Percentiles rank a stretch among this genome's conserved stretches.
phyloP scores from a whole-genome alignment of 768 basidiomycete genomes.

The Scleroderma bovista region DNA sequence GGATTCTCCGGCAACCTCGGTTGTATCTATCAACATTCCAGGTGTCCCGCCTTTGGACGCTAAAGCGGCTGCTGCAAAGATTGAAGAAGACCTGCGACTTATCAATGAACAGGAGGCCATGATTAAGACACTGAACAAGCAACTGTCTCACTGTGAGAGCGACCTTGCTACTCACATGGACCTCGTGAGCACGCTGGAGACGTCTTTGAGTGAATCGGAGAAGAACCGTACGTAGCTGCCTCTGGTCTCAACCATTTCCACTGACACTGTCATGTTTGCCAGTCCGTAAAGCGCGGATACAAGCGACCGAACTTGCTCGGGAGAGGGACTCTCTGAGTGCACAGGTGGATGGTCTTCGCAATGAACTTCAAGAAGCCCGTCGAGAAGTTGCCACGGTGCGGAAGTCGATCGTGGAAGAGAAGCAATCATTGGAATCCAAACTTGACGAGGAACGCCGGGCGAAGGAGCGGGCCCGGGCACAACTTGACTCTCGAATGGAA shows the following conservation, averaged over 20 bases:
- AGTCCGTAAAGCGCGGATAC: slow-evolving; percentile 94
- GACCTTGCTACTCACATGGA: slow-evolving; percentile 92
- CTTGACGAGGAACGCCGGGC: slow-evolving; percentile 82
- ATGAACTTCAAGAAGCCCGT: slow-evolving; percentile 72
- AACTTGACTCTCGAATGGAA: slow-evolving; percentile 84
- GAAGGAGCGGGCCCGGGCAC: slow-evolving; percentile 85
- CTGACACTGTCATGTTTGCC: slow-evolving; percentile 8
- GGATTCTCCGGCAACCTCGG: slow-evolving; percentile 65
- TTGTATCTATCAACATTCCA: slow-evolving; percentile 39
- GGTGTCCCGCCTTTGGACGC: slow-evolving; percentile 38
- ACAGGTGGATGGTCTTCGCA: slow-evolving; percentile 63
- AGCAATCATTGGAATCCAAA: slow-evolving; percentile 76
- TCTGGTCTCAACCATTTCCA: slow-evolving; percentile 4
- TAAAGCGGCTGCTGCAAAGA: slow-evolving; percentile 45
- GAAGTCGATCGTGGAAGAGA: slow-evolving; percentile 80
- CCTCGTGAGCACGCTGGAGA: slow-evolving; percentile 77
- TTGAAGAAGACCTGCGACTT: slow-evolving; percentile 72
- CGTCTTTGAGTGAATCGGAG: slow-evolving; percentile 85
- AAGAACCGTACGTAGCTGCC: slow-evolving; percentile 69
- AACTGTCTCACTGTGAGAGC: slow-evolving; percentile 86
- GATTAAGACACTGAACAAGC: slow-evolving; percentile 93
- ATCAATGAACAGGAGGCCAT: slow-evolving; percentile 83
- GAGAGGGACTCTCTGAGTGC: slow-evolving; percentile 73
- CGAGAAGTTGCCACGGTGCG: slow-evolving; percentile 75
- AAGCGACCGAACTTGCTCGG: slow-evolving; percentile 82